A percentile compares a stretch with the other conserved stretches of the same genome.
Conservation (phyloP, 768 basidiomycete species). For the Gloeostereum incarnatum region DNA sequence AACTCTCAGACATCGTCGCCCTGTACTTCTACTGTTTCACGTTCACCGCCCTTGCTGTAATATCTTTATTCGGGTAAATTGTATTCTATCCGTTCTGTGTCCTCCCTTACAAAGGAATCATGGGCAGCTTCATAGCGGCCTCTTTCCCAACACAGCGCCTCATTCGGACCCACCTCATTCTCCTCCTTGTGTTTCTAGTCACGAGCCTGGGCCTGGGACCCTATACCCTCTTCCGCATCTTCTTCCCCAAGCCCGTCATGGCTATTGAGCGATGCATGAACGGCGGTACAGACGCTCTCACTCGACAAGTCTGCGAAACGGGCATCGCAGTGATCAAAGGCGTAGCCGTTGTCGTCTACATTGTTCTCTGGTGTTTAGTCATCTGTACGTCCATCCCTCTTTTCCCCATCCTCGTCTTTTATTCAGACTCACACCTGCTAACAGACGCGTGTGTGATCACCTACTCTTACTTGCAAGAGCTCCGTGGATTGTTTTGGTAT, state of each 20-base stretch:
- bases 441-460: conserved; percentile 3
- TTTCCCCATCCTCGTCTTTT: not conserved
- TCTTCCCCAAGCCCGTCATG: conserved; percentile 25
- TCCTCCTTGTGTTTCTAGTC: conserved; percentile 35
- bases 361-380: conserved; percentile 43
- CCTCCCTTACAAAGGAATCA: not conserved
- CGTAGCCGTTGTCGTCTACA: conserved; percentile 32
- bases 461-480: not conserved
- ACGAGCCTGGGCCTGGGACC: conserved; percentile 37
- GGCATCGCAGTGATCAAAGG: conserved; percentile 32
- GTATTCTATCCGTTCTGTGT: not conserved
- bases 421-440: not conserved
- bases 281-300: conserved; percentile 16
- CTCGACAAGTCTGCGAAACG: conserved; percentile 29
- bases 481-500: not conserved
- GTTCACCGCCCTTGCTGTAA: conserved; percentile 36
- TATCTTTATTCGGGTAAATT: conserved; percentile 42
- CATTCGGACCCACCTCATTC: conserved; percentile 32
- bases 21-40: conserved; percentile 36
- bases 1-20: conserved; percentile 27
- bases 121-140: conserved; percentile 31
- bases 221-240: conserved; percentile 37
- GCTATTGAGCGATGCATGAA: conserved; percentile 30
- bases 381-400: conserved; percentile 32
- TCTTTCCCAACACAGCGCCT: conserved; percentile 30